A percentile compares a stretch with the other conserved stretches of the same genome.
These are phyloP conservation scores for Dothistroma septosporum DNA, from an alignment of 2,329 filamentous ascomycete species.

Conservation along the genomic window DNA sequence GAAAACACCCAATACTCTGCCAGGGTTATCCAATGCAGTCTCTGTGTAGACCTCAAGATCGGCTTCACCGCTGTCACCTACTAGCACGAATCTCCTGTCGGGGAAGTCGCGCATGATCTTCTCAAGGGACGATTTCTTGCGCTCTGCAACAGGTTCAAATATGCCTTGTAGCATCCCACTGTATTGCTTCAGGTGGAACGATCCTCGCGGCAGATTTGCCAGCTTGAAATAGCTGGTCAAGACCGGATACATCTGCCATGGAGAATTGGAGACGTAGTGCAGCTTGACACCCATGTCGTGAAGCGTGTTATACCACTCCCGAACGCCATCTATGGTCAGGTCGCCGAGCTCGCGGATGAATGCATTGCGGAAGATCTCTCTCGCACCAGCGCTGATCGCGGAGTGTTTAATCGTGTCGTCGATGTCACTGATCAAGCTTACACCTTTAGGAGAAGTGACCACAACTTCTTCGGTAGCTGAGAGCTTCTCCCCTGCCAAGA, in stretches of 20 bases:
- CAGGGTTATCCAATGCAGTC: slow-evolving; percentile 77
- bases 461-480: slow-evolving; percentile 75
- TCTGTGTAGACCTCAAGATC: slow-evolving; percentile 97
- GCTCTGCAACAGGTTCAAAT: slow-evolving; percentile 92
- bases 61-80: slow-evolving; percentile 94
- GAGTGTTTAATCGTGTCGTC: slow-evolving; percentile 97
- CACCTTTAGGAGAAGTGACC: slow-evolving; percentile 70
- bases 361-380: slow-evolving; percentile 93
- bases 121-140: slow-evolving; percentile 84
- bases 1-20: slow-evolving; percentile 79
- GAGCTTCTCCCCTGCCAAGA: slow-evolving; percentile 79
- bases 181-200: slow-evolving; percentile 94
- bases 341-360: slow-evolving; percentile 83
- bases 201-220: slow-evolving; percentile 77
- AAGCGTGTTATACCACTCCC: slow-evolving; percentile 80
- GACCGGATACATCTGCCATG: slow-evolving; percentile 94
- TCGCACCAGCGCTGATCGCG: slow-evolving; percentile 78
- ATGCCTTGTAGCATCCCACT: slow-evolving; percentile 96
- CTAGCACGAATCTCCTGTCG: slow-evolving; percentile 78
- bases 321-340: slow-evolving; percentile 79
- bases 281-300: slow-evolving; percentile 76
- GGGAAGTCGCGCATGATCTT: slow-evolving; percentile 87
- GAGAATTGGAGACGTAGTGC: slow-evolving; percentile 98
- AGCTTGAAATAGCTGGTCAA: slow-evolving; percentile 78
- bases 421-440: slow-evolving; percentile 95